Evolutionary conservation across 768 basidiomycete genomes (phyloP), one percentile per base, ranked within the genome.

Genomic region (Fibroporia radiculosa): DNA sequence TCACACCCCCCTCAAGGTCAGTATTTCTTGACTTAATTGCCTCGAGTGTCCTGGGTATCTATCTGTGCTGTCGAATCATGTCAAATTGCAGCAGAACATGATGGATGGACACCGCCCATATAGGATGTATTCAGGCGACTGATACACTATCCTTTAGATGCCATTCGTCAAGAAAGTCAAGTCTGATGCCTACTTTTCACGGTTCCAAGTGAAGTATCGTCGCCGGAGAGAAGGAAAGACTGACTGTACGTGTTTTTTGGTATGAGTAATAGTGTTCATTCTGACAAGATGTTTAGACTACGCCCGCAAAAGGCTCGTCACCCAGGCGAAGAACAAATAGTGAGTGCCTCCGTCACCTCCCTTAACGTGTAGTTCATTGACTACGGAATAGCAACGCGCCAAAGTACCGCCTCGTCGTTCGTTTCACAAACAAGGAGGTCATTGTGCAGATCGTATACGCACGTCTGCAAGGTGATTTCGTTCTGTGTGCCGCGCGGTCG

Each of bases 311-410:
- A 84, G 93, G 55, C 80, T 99, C 44, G 82, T 98, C 54, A 82
- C 89, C 48, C 96, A 99, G 77, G 93, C 96, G 48, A 99, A 99
- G 79, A 98, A 97, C 82, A 98, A 98, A 76, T 98, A 96, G 84
- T 86, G 63, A 26, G 80, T 67, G 8, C 43, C n/a, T n/a, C n/a
- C 28, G 23, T n/a, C 12, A 3, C 4, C 8, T 7, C 22, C 46
- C 14, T 34, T 27, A 26, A 14, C 6, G 25, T 12, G 3, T 45
- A 14, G n/a, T 18, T n/a, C n/a, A n/a, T n/a, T n/a, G n/a, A n/a
- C n/a, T n/a, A n/a, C n/a, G n/a, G n/a, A 1, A 3, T 32, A 88
- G 85, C 74, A 95, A 95, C 58, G 90, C 92, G 29, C 93, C 93
- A 45, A 96, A 97, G 72, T 96, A 96, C 72, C 92, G 93, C 56